Conservation (phyloP, 2,329 filamentous ascomycete species). For the Dothiorella sarmentorum region DNA sequence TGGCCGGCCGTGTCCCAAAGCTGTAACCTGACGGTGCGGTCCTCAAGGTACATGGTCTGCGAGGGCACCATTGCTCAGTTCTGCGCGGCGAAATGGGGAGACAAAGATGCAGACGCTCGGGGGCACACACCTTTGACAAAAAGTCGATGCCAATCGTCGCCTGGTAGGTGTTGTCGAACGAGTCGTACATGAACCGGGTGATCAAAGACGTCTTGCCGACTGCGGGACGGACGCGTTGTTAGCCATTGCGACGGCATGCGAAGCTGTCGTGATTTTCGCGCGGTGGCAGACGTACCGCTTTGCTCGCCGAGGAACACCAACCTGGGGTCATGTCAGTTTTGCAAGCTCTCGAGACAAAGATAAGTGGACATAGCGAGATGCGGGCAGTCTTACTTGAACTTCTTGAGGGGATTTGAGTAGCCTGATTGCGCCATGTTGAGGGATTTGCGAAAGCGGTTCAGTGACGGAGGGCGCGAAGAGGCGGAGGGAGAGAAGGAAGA, state of each 20-base stretch:
- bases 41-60: constrained; percentile 98
- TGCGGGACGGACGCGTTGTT: constrained; percentile 40
- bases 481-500: constrained; percentile 15
- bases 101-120: background rate
- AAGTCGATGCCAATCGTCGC: constrained; percentile 99
- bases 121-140: constrained; percentile 75
- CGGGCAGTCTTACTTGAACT: constrained; percentile 75
- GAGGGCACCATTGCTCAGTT: constrained; percentile 11
- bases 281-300: constrained; percentile 67
- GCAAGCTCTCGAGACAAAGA: background rate
- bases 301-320: constrained; percentile 97
- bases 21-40: constrained; percentile 93
- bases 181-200: constrained; percentile 99
- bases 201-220: constrained; percentile 98
- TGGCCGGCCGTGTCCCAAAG: constrained; percentile 98
- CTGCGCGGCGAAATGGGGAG: background rate
- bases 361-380: background rate
- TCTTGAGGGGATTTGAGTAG: constrained; percentile 99
- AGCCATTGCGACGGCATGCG: constrained; percentile 19
- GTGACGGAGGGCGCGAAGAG: constrained; percentile 15
- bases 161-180: constrained; percentile 99
- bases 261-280: background rate
- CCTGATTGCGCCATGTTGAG: constrained; percentile 72
- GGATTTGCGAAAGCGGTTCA: constrained; percentile 12
- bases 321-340: constrained; percentile 46